Percentiles rank a stretch among this genome's conserved stretches.
Evolutionary conservation across 345 rosid species (phyloP).

Genomic region (Dimocarpus longan): DNA sequence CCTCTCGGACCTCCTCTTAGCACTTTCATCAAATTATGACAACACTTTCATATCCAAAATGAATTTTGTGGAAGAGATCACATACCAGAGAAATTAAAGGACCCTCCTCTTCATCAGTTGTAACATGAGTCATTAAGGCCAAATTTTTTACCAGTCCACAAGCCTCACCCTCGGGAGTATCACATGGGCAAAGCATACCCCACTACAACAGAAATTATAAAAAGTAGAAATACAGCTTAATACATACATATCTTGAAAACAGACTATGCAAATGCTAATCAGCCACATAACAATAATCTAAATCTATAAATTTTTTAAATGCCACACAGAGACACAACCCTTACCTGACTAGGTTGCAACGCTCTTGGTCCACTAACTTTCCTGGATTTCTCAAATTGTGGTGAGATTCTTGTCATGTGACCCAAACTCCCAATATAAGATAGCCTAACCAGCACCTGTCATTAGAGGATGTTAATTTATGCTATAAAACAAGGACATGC

Average conservation of each 20-base stretch:
- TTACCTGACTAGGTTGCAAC: slow-evolving; percentile 97
- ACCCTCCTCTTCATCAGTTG: slow-evolving; percentile 89
- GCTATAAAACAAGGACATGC: background rate
- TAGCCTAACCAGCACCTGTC: slow-evolving; percentile 76
- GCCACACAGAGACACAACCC: slow-evolving; percentile 12
- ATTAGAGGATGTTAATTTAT: slow-evolving; percentile 26
- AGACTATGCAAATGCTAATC: slow-evolving; percentile 1
- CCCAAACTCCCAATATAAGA: slow-evolving; percentile 85
- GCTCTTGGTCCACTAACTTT: slow-evolving; percentile 99
- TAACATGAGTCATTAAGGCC: slow-evolving; percentile 99
- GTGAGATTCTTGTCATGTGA: slow-evolving; percentile 70
- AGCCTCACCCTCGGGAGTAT: slow-evolving; percentile 97
- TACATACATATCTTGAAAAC: background rate
- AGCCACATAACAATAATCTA: background rate
- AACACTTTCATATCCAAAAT: slow-evolving; percentile 14
- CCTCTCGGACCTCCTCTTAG: too few relatives aligned
- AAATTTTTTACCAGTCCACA: slow-evolving; percentile 97
- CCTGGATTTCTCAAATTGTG: slow-evolving; percentile 96
- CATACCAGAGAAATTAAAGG: slow-evolving; percentile 81
- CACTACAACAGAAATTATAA: slow-evolving; percentile 48
- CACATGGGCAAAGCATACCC: slow-evolving; percentile 99
- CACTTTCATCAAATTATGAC: background rate
- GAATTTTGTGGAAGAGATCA: slow-evolving; percentile 4
- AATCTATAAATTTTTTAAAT: background rate
- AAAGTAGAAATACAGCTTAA: slow-evolving; percentile 8